These are phyloP conservation scores for Datisca glomerata DNA, from an alignment of 306 rosid genomes.

Conservation along the genomic window DNA sequence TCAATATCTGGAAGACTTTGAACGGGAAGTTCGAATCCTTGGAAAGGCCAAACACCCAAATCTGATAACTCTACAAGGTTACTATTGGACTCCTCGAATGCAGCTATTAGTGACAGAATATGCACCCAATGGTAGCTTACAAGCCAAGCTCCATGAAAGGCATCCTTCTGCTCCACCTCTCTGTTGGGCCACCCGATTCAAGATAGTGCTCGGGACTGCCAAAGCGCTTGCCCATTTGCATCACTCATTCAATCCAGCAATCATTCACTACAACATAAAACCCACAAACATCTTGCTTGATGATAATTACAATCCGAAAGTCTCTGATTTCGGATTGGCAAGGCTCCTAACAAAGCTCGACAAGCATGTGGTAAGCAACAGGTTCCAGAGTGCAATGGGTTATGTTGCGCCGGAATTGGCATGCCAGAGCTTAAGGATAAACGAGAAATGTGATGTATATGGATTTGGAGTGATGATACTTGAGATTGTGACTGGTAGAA, in stretches of 20 bases:
- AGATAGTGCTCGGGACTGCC: slow-evolving; percentile 64
- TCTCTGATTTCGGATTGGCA: slow-evolving; percentile 65
- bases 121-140: slow-evolving; percentile 60
- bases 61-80: slow-evolving; percentile 52
- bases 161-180: slow-evolving; percentile 46
- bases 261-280: slow-evolving; percentile 70
- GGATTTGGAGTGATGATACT: slow-evolving; percentile 72
- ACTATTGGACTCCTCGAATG: slow-evolving; percentile 68
- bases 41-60: slow-evolving; percentile 66
- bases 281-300: slow-evolving; percentile 76
- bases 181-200: slow-evolving; percentile 61
- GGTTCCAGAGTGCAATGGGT: slow-evolving; percentile 65
- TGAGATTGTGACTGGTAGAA: slow-evolving; percentile 70
- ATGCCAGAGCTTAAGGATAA: slow-evolving; percentile 73
- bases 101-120: slow-evolving; percentile 56
- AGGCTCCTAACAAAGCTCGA: slow-evolving; percentile 54
- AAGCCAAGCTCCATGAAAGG: slow-evolving; percentile 56
- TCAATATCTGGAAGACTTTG: slow-evolving; percentile 61
- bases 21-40: slow-evolving; percentile 53
- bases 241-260: slow-evolving; percentile 51
- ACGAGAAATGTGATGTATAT: slow-evolving; percentile 71
- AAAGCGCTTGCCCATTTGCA: slow-evolving; percentile 69
- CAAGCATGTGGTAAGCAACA: slow-evolving; percentile 51
- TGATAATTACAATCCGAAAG: slow-evolving; percentile 41
- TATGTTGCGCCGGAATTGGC: slow-evolving; percentile 81